Conservation (phyloP, 148 eudicot genomes). For the Selenicereus undatus region DNA sequence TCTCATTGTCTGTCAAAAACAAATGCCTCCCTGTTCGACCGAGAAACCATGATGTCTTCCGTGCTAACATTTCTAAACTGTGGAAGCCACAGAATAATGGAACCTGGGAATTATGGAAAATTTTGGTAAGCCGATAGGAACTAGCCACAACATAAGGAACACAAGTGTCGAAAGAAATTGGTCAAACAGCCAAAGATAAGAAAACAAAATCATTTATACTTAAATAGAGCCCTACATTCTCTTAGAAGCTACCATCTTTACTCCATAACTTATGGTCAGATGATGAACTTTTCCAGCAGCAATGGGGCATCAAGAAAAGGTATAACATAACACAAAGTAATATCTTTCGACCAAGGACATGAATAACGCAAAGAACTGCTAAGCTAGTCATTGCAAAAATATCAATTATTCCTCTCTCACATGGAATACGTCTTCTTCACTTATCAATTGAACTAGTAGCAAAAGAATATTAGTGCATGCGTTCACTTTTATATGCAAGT, state of each 20-base stretch:
- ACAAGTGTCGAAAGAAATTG: background rate
- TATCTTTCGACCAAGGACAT: background rate
- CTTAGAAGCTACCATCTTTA: background rate
- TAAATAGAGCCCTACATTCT: background rate
- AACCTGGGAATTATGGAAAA: constrained; percentile 36
- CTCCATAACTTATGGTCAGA: too few species aligned
- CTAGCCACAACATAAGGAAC: background rate
- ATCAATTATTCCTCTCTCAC: background rate
- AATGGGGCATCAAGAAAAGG: background rate
- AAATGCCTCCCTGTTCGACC: constrained; percentile 81
- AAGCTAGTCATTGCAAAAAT: background rate
- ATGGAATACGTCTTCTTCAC: background rate
- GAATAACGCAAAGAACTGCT: background rate
- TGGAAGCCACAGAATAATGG: constrained; percentile 73
- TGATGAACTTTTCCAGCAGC: background rate
- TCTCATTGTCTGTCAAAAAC: constrained; percentile 58
- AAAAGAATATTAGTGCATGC: too few species aligned
- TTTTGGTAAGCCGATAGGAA: background rate
- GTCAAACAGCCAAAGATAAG: background rate
- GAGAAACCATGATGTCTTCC: constrained; percentile 53
- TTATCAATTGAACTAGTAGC: background rate
- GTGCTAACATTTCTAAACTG: constrained; percentile 58
- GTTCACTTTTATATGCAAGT: background rate
- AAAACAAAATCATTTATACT: background rate
- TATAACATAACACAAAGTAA: background rate